Evolutionary conservation across 2,329 filamentous ascomycete species (phyloP).

Genomic region (Penicillium sp.): DNA sequence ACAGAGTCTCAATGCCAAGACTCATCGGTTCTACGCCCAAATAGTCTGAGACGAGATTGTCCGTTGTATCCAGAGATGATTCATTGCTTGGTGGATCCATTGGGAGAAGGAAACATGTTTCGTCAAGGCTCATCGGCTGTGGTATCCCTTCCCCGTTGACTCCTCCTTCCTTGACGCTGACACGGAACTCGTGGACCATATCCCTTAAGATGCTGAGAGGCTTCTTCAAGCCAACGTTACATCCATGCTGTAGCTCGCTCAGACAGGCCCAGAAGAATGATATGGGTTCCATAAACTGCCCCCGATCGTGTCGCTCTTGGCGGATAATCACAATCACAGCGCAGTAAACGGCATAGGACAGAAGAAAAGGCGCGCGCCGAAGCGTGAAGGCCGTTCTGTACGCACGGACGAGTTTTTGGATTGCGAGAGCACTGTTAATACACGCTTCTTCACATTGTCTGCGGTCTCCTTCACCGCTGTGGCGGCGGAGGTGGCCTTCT

Average conservation of each 20-base stretch:
- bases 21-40: not conserved
- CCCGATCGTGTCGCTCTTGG: conserved; percentile 15
- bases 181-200: conserved; percentile 28
- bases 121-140: not conserved
- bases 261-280: conserved; percentile 45
- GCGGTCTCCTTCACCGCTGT: conserved; percentile 2
- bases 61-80: not conserved
- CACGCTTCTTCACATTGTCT: conserved; percentile 8
- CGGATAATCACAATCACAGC: conserved; percentile 23
- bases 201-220: conserved; percentile 40
- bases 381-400: conserved; percentile 23
- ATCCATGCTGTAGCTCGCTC: conserved; percentile 40
- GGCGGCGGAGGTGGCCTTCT: conserved; percentile 14
- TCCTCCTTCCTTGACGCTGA: conserved; percentile 18
- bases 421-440: conserved; percentile 13
- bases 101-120: not conserved
- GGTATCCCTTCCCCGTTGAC: not conserved
- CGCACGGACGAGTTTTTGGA: conserved; percentile 14
- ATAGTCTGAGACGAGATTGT: not conserved
- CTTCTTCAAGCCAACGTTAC: conserved; percentile 44
- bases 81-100: not conserved
- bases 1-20: not conserved
- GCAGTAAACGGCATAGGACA: conserved; percentile 23
- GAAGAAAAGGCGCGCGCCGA: conserved; percentile 16
- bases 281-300: conserved; percentile 31